These are phyloP conservation scores for Phytomonas francai DNA, from an alignment of 208 protist species.

Conservation along the genomic window DNA sequence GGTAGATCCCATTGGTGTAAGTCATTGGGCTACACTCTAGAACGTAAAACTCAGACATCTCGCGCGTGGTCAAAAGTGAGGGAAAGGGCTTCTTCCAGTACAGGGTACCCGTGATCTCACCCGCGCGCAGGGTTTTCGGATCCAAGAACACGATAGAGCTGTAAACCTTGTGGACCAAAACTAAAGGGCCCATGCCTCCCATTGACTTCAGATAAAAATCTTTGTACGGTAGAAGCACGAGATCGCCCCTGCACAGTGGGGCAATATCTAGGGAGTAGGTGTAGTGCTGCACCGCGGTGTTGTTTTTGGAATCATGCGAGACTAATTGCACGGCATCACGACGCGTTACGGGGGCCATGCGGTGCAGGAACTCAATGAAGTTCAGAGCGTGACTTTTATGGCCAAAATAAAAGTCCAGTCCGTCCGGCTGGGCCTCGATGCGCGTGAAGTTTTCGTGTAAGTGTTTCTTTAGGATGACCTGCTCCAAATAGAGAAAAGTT, in stretches of 20 bases:
- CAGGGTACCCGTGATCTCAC: conserved; percentile 80
- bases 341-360: conserved; percentile 86
- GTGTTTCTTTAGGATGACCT: conserved; percentile 97
- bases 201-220: conserved; percentile 72
- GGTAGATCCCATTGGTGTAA: conserved; percentile 78
- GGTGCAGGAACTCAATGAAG: conserved; percentile 95
- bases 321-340: conserved; percentile 95
- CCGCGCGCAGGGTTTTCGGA: conserved; percentile 90
- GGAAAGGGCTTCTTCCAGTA: conserved; percentile 95
- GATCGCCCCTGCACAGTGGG: conserved; percentile 95
- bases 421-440: conserved; percentile 93
- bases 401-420: conserved; percentile 99
- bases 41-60: conserved; percentile 94
- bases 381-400: conserved; percentile 93
- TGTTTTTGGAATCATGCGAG: conserved; percentile 96
- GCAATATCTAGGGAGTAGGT: conserved; percentile 97
- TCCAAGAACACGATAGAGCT: conserved; percentile 95
- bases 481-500: conserved; percentile 98
- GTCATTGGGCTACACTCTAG: conserved; percentile 86
- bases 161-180: conserved; percentile 92
- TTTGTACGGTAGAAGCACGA: conserved; percentile 90
- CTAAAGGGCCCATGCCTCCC: conserved; percentile 89
- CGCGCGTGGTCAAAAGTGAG: conserved; percentile 63
- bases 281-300: conserved; percentile 97
- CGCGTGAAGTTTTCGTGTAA: conserved; percentile 93